A percentile compares a stretch with the other conserved stretches of the same genome.
Conservation (phyloP, 2,329 filamentous ascomycete species). For the Pezicula neosporulosa region DNA sequence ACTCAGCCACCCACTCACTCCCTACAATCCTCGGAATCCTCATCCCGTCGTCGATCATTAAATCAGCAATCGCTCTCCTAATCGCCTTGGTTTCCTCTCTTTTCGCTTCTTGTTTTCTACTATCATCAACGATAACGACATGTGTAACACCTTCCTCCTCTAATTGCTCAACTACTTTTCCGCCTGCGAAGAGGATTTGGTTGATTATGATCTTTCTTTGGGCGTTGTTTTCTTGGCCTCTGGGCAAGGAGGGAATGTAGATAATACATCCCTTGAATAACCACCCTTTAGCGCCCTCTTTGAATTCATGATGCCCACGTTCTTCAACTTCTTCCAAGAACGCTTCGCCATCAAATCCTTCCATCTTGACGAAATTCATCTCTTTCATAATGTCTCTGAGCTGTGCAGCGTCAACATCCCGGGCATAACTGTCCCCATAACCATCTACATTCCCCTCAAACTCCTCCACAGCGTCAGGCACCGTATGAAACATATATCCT, state of each 20-base stretch:
- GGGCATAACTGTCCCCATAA: slow-evolving; percentile 79
- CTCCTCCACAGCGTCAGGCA: slow-evolving; percentile 48
- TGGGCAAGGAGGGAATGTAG: slow-evolving; percentile 39
- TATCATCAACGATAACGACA: slow-evolving; percentile 52
- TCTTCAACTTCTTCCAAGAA: slow-evolving; percentile 55
- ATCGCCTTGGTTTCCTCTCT: slow-evolving; percentile 39
- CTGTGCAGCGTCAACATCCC: slow-evolving; percentile 64
- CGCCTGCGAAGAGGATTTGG: slow-evolving; percentile 67
- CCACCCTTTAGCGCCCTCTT: slow-evolving; percentile 42
- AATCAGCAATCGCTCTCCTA: slow-evolving; percentile 41
- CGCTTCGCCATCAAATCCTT: slow-evolving; percentile 39
- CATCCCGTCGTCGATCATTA: slow-evolving; percentile 29
- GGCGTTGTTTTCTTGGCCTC: slow-evolving; percentile 25
- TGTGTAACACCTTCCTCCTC: slow-evolving; percentile 64
- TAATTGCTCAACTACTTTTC: slow-evolving; percentile 47
- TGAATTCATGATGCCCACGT: slow-evolving; percentile 42
- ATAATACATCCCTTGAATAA: slow-evolving; percentile 42
- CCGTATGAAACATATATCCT: slow-evolving; percentile 69
- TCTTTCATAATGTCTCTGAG: slow-evolving; percentile 47
- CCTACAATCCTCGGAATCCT: slow-evolving; percentile 67
- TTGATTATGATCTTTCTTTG: slow-evolving; percentile 46
- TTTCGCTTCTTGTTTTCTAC: slow-evolving; percentile 22
- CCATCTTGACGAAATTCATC: slow-evolving; percentile 44
- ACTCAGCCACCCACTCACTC: slow-evolving; percentile 70
- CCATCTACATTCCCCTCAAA: slow-evolving; percentile 66